Base-by-base conservation (phyloP, 1,284 basidiomycete species). In the Microbotryum intermedium region DNA sequence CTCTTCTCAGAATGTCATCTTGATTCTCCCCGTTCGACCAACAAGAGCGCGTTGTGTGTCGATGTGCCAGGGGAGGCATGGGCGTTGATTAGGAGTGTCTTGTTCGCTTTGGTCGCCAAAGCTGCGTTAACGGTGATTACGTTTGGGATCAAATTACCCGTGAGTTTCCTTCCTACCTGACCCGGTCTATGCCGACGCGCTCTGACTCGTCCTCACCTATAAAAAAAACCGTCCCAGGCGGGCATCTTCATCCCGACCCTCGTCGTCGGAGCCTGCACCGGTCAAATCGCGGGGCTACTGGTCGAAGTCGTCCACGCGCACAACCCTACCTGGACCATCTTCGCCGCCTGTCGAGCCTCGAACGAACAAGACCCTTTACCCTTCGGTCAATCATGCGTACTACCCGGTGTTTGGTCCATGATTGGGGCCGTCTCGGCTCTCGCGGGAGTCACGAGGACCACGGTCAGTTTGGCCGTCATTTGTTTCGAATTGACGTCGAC, bases 181-280 rank as follows among this genome's bases (percentile, higher is more conserved):
- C 11, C 11, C n/a, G n/a, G n/a, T 4, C 34, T 39, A 16, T 9
- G 2, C 34, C 4, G n/a, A n/a, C n/a, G n/a, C n/a, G n/a, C n/a
- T n/a, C 69, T 91, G 26, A 74, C 86, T 84, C 3, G 80, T 78
- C 2, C 76, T 97, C 62, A 94, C 91, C 0, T 80, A 93, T 55
- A 80, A 95, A 50, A 95, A 93, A 0, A 18, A 39, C 2, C 34
- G 4, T 39, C 13, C 9, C 90, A 90, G 23, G 91, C 92, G 4
- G 93, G 93, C 3, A 94, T 98, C 68, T 97, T 98, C 75, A 90
- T 97, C 43, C 93, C 95, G 0, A 91, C 92, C 0, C 82, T 99
- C 29, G 92, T 90, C 23, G 92, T 97, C n/a, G 95, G 94, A 21
- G 95, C 94, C 0, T 93, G 91, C 70, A 89, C 89, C 49, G 94